Evolutionary conservation across 1,139 yeast species (phyloP).

Genomic region (Lizanozyma gosingica): DNA sequence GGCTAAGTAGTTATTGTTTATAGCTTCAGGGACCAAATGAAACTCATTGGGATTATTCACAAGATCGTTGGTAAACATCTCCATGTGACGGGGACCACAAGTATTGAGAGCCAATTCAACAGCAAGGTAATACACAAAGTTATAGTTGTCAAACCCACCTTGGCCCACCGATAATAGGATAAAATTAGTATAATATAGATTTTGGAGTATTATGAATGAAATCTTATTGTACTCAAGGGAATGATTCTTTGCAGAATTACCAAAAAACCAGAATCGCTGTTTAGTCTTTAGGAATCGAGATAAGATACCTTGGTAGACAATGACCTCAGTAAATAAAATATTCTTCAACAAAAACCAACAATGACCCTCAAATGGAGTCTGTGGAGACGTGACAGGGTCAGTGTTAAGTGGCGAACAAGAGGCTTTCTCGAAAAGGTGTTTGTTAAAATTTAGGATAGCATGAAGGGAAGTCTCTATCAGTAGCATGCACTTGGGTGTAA

Average conservation of each 20-base stretch:
- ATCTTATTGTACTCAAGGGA: constrained; percentile 21
- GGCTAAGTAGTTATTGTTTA: constrained; percentile 26
- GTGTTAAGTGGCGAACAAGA: not conserved
- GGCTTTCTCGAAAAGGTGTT: not conserved
- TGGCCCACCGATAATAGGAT: constrained; percentile 53
- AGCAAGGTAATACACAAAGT: constrained; percentile 50
- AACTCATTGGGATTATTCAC: constrained; percentile 33
- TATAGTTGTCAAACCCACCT: constrained; percentile 64
- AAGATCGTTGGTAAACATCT: constrained; percentile 29
- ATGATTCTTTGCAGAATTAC: constrained; percentile 11
- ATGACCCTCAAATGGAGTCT: constrained; percentile 5
- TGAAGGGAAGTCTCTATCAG: not conserved
- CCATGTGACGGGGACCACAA: constrained; percentile 19
- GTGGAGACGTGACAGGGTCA: not conserved
- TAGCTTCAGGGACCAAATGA: constrained; percentile 24
- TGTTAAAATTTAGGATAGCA: not conserved
- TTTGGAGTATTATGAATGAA: constrained; percentile 31
- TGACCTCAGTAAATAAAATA: constrained; percentile 40
- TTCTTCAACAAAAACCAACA: constrained; percentile 34
- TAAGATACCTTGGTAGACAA: constrained; percentile 49
- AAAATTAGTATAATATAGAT: constrained; percentile 46
- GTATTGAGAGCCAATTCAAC: constrained; percentile 35
- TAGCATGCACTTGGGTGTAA: constrained; percentile 1
- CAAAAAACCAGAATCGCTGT: constrained; percentile 7
- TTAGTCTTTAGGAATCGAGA: constrained; percentile 21